Evolutionary conservation across 225 moss, liverwort and hornwort species (phyloP).

Genomic region (Anthoceros angustus): DNA sequence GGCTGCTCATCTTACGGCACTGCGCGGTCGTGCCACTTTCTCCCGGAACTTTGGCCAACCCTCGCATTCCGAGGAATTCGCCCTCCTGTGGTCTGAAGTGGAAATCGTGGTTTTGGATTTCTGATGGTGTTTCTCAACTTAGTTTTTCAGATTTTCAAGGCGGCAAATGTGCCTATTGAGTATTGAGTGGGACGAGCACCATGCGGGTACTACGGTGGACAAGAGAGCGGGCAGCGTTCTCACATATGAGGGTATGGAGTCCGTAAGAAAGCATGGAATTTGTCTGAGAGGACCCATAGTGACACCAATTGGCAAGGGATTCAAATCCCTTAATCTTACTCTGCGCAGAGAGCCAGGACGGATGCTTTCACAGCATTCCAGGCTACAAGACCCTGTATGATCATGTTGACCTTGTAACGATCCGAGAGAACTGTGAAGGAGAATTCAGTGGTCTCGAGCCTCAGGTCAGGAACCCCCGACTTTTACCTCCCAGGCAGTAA

Average conservation of each 20-base stretch:
- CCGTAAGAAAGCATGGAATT: conserved; percentile 71
- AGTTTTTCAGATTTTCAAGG: conserved; percentile 64
- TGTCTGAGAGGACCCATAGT: conserved; percentile 96
- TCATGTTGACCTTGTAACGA: conserved; percentile 83
- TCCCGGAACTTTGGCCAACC: too few species aligned
- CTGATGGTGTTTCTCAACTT: too few species aligned
- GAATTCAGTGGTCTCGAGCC: conserved; percentile 98
- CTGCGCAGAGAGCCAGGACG: conserved; percentile 76
- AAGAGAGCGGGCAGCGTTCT: conserved; percentile 81
- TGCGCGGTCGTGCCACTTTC: too few species aligned
- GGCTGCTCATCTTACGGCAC: too few species aligned
- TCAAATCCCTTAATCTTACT: conserved; percentile 80
- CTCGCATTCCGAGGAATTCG: too few species aligned
- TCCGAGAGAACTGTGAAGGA: conserved; percentile 94
- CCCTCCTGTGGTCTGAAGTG: too few species aligned
- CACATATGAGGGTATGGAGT: conserved; percentile 99
- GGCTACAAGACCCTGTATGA: conserved; percentile 91
- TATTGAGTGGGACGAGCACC: conserved; percentile 84
- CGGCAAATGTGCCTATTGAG: conserved; percentile 72
- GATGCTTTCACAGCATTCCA: conserved; percentile 88
- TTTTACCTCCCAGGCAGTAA: too few species aligned
- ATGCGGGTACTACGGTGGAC: conserved; percentile 41
- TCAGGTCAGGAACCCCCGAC: too few species aligned
- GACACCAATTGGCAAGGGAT: conserved; percentile 93
- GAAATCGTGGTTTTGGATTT: neutral